Base-by-base conservation (phyloP, 2,329 filamentous ascomycete species). In the Sphaerulina populicola region DNA sequence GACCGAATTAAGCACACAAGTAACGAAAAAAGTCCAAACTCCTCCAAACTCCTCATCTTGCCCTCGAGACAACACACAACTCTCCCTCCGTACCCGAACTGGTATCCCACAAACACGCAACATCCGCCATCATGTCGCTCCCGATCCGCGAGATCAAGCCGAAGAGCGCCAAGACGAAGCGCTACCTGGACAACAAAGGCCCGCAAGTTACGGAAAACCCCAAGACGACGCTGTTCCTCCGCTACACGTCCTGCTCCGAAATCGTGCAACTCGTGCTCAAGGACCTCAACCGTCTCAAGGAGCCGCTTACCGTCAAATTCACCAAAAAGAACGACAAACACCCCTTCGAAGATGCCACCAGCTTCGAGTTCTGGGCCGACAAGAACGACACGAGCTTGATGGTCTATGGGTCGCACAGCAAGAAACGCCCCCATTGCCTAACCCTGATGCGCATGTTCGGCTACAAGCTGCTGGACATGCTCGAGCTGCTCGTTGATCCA, bases 281-380 rank as follows among this genome's bases (percentile, higher is more conserved):
- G 60, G 93, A 96, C 64, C 79, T 98, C 51, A 81, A 88, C 71
- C 80, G 87, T 44, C 77, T 98, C 65, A 90, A 91, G 63, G 83
- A 86, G 64, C 89, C 90, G 2, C 78, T 91, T 55, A 83, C 84
- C 58, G 85, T 94, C 70, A 89, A 90, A 61, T 95, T 98, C 74
- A 87, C 82, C 71, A 98, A 97, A 79, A 97, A 97, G 76, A 98
- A 98, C 71, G 78, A 82, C 61, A 85, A 95, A 63, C 89, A 93
- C 70, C 93, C 93, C 2, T 98, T 98, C 70, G 91, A 96, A 70
- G 89, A 94, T 68, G 74, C 86, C 57, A 77, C 84, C 27, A 91
- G 86, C 47, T 79, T 97, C 60, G 88, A 96, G 72, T 98, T 98
- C 75, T 90, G 98, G 75, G 85, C 85, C 57, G 83, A 90, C 67